These are phyloP conservation scores for Ensete ventricosum DNA, from an alignment of 176 grass and related monocot species.

Conservation along the genomic window DNA sequence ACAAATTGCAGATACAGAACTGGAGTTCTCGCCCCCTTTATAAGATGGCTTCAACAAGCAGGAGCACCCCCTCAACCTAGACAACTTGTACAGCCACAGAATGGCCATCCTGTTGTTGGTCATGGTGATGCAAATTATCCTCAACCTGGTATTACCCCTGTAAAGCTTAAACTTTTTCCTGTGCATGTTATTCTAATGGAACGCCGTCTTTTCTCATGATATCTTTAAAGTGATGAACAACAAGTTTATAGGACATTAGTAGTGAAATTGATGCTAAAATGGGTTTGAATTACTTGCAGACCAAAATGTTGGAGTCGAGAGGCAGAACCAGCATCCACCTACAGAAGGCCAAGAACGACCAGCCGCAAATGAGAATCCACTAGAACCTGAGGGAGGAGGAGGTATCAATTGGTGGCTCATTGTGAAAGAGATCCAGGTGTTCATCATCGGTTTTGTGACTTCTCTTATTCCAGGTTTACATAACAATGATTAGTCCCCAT, in stretches of 20 bases:
- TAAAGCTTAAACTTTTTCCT: neutral
- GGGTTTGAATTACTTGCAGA: neutral
- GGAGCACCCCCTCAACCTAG: constrained; percentile 3
- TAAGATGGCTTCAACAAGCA: constrained; percentile 9
- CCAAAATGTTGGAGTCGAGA: neutral
- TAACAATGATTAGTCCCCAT: neutral
- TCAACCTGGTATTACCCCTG: neutral
- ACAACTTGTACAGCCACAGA: neutral
- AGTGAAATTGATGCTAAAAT: neutral
- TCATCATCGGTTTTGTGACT: constrained; percentile 1
- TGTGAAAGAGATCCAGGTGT: constrained; percentile 12
- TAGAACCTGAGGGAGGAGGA: neutral
- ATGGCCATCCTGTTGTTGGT: neutral
- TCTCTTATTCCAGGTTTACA: constrained; percentile 10
- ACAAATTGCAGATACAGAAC: neutral
- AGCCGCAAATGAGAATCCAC: neutral
- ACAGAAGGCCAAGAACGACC: constrained; percentile 3
- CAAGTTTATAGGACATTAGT: too few relatives aligned
- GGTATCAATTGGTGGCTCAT: constrained; percentile 10
- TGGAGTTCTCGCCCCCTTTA: neutral
- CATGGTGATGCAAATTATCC: neutral
- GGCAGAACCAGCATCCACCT: neutral
- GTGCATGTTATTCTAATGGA: neutral
- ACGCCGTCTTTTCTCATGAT: neutral
- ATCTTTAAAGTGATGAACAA: too few relatives aligned